Base-by-base conservation (phyloP, 208 protist species). In the Porcisia hertigi region DNA sequence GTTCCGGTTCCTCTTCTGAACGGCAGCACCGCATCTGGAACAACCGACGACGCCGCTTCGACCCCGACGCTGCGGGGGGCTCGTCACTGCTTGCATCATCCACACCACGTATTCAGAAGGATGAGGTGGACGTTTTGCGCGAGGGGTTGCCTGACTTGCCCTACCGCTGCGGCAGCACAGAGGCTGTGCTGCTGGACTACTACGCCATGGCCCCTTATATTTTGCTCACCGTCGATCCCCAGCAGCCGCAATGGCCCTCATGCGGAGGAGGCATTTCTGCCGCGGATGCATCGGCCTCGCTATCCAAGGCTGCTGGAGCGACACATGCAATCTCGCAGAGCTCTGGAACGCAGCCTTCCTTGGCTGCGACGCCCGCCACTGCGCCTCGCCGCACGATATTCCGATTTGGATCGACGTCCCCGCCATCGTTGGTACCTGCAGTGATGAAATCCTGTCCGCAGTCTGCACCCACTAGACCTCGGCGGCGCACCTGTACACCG, bases 41-140 rank as follows among this genome's bases (percentile, higher is more conserved):
- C 43, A 54, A 67, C 36, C 47, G 30, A 52, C 43, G 58, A 20
- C 60, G 49, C 20, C 47, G 63, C 7, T 49, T 67, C 23, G 20
- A 52, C 25, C n/a, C 23, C 11, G 47, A 25, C 47, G 54, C 41
- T 52, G 62, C 60, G 16, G 30, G 63, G 45, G 30, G 49, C 18
- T 20, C 53, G 39, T n/a, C 71, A 34, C 16, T 43, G 1, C 11
- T 34, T 3, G 18, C 18, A n/a, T 4, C 34, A 45, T 12, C 25
- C 8, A 79, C 54, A 20, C 73, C 70, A 8, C 72, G 52, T 41
- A 64, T 72, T 5, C 69, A 69, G 41, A 36, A 59, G 5, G 82
- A 86, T 8, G 82, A 92, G 39, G 58, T 86, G 53, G 92, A 96
- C 73, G 80, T 96, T 47, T 47, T 94, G 34, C 90, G 90, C 18